These are phyloP conservation scores for Allium cepa DNA, from an alignment of 106 monocot species.

Conservation along the genomic window DNA sequence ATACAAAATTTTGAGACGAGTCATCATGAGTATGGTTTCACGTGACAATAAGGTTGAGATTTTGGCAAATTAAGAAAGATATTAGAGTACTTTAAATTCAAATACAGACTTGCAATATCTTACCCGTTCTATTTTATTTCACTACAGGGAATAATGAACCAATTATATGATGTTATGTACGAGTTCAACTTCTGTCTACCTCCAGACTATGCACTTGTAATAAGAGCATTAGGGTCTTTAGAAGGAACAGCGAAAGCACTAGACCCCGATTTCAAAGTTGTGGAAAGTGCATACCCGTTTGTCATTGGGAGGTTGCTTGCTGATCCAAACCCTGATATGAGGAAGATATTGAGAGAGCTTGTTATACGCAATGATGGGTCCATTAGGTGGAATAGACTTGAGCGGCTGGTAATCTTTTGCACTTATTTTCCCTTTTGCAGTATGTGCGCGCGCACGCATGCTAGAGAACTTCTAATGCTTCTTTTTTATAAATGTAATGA, in stretches of 20 bases:
- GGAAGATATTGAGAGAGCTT: conserved; percentile 83
- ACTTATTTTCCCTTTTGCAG: no score
- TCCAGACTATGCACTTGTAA: conserved; percentile 93
- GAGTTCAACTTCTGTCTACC: conserved; percentile 92
- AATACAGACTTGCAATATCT: background rate
- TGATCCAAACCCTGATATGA: conserved; percentile 87
- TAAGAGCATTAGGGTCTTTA: conserved; percentile 85
- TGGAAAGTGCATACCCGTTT: conserved; percentile 97
- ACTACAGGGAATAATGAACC: conserved; percentile 72
- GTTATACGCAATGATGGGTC: conserved; percentile 85
- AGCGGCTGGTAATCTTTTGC: conserved; percentile 49
- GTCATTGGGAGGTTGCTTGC: conserved; percentile 83
- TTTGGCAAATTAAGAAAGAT: no score
- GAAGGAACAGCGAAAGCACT: conserved; percentile 98
- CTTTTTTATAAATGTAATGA: no score
- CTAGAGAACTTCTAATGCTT: no score
- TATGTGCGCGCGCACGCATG: no score
- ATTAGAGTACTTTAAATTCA: background rate
- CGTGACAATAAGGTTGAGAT: no score
- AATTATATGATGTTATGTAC: conserved; percentile 93
- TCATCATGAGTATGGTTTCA: no score
- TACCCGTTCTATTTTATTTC: background rate
- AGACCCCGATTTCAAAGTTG: conserved; percentile 90
- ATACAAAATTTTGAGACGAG: no score
- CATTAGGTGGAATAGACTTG: conserved; percentile 88